These are phyloP conservation scores for Millerozyma miso DNA, from an alignment of 805 yeast species.

Conservation along the genomic window DNA sequence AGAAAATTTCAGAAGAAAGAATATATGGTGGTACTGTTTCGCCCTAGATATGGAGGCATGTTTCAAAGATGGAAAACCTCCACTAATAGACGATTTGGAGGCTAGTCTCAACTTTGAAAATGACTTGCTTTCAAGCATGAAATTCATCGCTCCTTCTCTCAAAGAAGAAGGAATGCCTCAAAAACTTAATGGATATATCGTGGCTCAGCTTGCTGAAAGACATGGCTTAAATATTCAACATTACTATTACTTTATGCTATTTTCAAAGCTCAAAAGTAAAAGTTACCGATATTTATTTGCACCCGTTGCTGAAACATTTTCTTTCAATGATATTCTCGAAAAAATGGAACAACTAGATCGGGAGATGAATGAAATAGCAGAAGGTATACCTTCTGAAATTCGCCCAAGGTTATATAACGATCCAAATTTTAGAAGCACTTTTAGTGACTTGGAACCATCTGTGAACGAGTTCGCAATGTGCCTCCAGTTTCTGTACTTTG, in stretches of 20 bases:
- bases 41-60: slow-evolving; percentile 35
- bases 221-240: neutral
- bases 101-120: slow-evolving; percentile 23
- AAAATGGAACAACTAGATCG: slow-evolving; percentile 23
- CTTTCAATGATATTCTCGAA: slow-evolving; percentile 16
- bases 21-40: slow-evolving; percentile 36
- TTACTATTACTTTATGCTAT: slow-evolving; percentile 5
- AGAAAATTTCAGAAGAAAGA: slow-evolving; percentile 21
- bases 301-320: slow-evolving; percentile 19
- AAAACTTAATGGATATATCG: neutral
- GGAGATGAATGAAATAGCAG: slow-evolving; percentile 24
- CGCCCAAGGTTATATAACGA: slow-evolving; percentile 32
- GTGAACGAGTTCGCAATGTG: slow-evolving; percentile 14
- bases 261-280: slow-evolving; percentile 24
- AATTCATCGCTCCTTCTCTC: neutral
- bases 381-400: slow-evolving; percentile 11
- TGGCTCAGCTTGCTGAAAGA: neutral
- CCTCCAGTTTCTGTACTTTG: slow-evolving; percentile 29
- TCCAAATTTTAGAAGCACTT: slow-evolving; percentile 19
- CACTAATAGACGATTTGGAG: slow-evolving; percentile 30
- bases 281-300: slow-evolving; percentile 29
- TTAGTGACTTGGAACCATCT: neutral
- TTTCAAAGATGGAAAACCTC: slow-evolving; percentile 38
- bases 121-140: slow-evolving; percentile 10
- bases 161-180: neutral